phyloP scores from a whole-genome alignment of 106 monocot genomes.

The Iris macrosiphon region DNA sequence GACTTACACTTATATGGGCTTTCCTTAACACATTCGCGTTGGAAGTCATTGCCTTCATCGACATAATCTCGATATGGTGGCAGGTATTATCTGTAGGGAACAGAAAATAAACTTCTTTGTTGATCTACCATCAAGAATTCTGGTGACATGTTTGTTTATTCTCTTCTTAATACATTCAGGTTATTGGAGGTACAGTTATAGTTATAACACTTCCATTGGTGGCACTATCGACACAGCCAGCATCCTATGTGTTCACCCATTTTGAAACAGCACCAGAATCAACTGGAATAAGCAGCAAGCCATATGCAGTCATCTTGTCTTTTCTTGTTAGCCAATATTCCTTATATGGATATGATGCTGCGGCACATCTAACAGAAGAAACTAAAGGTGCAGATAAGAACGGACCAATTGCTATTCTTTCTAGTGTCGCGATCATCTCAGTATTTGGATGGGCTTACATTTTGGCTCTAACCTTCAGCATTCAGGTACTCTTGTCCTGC shows the following conservation, averaged over 20 bases:
- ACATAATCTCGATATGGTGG: conserved; percentile 83
- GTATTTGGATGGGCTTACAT: conserved; percentile 86
- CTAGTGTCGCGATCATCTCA: conserved; percentile 76
- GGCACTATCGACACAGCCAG: conserved; percentile 46
- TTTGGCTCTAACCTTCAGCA: conserved; percentile 82
- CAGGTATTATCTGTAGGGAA: conserved; percentile 38
- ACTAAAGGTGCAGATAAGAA: conserved; percentile 83
- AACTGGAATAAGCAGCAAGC: conserved; percentile 55
- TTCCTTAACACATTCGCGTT: conserved; percentile 78
- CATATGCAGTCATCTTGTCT: conserved; percentile 57
- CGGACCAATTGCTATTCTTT: conserved; percentile 79
- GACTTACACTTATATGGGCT: conserved; percentile 72
- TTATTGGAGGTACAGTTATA: conserved; percentile 59
- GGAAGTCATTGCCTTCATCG: conserved; percentile 72
- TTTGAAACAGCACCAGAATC: conserved; percentile 49
- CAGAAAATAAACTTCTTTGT: background rate
- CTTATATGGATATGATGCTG: conserved; percentile 83
- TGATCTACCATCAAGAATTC: conserved; percentile 6
- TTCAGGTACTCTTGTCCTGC: conserved; percentile 56
- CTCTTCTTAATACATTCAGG: conserved; percentile 15
- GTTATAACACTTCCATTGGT: conserved; percentile 73
- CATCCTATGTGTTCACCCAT: conserved; percentile 74
- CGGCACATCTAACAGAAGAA: conserved; percentile 88
- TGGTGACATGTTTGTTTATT: background rate
- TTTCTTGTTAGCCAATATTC: conserved; percentile 81